Conservation (phyloP, 2,329 filamentous ascomycete genomes). For the Alternaria incomplexa region DNA sequence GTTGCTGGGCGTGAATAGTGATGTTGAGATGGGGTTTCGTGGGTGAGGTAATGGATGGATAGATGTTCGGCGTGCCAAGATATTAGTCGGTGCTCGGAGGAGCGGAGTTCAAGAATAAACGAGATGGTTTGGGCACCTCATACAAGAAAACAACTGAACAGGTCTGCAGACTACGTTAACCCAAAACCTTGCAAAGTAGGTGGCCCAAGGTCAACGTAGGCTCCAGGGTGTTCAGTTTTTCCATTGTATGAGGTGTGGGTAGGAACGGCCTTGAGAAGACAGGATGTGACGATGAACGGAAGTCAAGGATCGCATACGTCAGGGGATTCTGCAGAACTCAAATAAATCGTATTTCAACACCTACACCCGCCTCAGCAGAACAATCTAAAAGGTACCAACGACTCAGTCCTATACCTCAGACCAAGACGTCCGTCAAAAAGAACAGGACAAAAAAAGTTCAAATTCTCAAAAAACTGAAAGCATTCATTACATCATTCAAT, state of each 20-base stretch:
- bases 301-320: accelerated
- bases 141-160: too few relatives aligned
- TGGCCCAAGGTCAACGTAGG: too few relatives aligned
- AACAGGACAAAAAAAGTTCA: neutral
- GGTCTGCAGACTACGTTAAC: too few relatives aligned
- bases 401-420: neutral
- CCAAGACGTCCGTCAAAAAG: neutral
- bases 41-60: neutral
- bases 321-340: neutral
- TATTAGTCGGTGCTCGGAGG: neutral
- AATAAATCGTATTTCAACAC: neutral
- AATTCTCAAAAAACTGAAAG: neutral
- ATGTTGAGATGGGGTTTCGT: neutral
- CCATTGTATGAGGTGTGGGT: too few relatives aligned
- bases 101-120: neutral
- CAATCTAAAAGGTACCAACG: neutral
- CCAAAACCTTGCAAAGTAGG: too few relatives aligned
- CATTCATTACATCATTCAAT: constrained; percentile 12
- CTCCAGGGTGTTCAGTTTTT: too few relatives aligned
- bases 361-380: neutral
- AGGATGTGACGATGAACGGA: neutral
- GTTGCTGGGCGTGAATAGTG: neutral
- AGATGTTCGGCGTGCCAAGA: neutral
- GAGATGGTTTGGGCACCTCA: too few relatives aligned
- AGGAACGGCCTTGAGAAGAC: neutral